These are phyloP conservation scores for Mycosarcoma maydis DNA, from an alignment of 1,284 basidiomycete genomes.

Conservation along the genomic window DNA sequence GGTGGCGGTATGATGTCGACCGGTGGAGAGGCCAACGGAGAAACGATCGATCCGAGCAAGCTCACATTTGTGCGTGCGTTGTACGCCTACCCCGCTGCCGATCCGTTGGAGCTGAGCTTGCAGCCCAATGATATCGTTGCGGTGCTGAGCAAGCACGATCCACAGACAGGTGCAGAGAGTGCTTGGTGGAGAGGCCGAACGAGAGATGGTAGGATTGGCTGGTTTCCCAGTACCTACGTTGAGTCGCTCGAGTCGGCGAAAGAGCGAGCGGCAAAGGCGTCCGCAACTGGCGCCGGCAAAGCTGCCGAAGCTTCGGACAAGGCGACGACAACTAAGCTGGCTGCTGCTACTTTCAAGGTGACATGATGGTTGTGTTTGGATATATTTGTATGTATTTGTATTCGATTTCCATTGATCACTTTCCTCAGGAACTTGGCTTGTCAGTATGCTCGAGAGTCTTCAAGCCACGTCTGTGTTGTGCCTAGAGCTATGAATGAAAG, in stretches of 20 bases:
- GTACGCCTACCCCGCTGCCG: slow-evolving; percentile 75
- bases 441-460: no score
- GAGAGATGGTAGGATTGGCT: slow-evolving; percentile 90
- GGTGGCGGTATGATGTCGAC: slow-evolving; percentile 47
- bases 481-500: no score
- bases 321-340: slow-evolving; percentile 15
- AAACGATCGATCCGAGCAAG: slow-evolving; percentile 70
- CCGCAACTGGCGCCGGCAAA: slow-evolving; percentile 9
- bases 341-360: slow-evolving; percentile 35
- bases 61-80: slow-evolving; percentile 88
- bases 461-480: no score
- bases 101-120: slow-evolving; percentile 80
- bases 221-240: slow-evolving; percentile 84
- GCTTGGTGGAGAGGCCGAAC: slow-evolving; percentile 98
- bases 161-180: slow-evolving; percentile 73
- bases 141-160: slow-evolving; percentile 76
- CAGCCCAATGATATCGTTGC: slow-evolving; percentile 94
- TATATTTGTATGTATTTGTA: slow-evolving; percentile 18
- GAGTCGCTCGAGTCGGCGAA: slow-evolving; percentile 64
- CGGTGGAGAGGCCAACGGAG: slow-evolving; percentile 52
- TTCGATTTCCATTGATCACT: background rate
- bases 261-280: slow-evolving; percentile 54
- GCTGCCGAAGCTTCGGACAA: slow-evolving; percentile 21
- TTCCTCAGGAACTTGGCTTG: no score
- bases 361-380: slow-evolving; percentile 3